Percentiles rank a stretch among this genome's conserved stretches.
Conservation (phyloP, 768 basidiomycete genomes). For the Russula emetica region DNA sequence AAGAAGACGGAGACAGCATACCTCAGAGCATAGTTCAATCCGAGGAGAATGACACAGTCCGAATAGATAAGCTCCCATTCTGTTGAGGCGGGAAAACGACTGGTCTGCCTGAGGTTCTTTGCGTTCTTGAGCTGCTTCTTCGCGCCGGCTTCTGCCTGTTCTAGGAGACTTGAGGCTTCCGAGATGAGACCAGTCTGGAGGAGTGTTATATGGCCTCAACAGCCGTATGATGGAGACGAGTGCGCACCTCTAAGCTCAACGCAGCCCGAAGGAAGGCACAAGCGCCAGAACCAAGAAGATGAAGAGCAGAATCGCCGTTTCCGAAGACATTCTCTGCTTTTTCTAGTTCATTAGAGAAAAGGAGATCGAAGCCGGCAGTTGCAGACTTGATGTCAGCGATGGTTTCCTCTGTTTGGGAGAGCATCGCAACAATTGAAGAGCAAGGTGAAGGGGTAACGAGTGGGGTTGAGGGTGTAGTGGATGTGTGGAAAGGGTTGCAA, state of each 20-base stretch:
- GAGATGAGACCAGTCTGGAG: constrained; percentile 54
- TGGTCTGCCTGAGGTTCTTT: constrained; percentile 34
- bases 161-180: constrained; percentile 55
- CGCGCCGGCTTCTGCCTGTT: constrained; percentile 56
- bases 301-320: constrained; percentile 58
- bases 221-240: background rate
- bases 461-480: constrained; percentile 2
- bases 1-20: constrained; percentile 32
- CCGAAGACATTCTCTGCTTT: constrained; percentile 51
- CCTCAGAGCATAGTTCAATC: constrained; percentile 68
- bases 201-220: background rate
- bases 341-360: constrained; percentile 65
- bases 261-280: constrained; percentile 74
- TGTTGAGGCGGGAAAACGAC: constrained; percentile 54
- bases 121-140: constrained; percentile 46
- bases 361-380: constrained; percentile 55
- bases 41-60: constrained; percentile 65
- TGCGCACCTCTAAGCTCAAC: constrained; percentile 68
- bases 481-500: background rate
- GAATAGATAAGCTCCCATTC: constrained; percentile 78
- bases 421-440: background rate
- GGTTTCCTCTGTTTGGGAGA: constrained; percentile 30
- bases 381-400: constrained; percentile 36
- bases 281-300: constrained; percentile 66
- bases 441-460: background rate